Conservation (phyloP, 208 protist species). For the Kentomonas sorsogonicus region DNA sequence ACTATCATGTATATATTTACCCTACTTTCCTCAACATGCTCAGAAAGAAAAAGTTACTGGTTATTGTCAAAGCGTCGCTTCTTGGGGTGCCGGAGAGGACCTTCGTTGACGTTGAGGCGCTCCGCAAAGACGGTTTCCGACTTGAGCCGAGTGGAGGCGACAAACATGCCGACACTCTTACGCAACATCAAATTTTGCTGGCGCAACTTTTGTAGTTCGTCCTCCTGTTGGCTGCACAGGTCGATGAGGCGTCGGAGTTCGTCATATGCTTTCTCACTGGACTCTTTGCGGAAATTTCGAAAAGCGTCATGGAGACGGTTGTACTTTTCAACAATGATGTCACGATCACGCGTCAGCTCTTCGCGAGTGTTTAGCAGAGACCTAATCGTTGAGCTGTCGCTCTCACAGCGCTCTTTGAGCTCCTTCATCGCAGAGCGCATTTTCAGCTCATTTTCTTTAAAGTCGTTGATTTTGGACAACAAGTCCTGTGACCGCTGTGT, state of each 20-base stretch:
- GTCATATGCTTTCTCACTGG: constrained; percentile 28
- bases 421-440: constrained; percentile 50
- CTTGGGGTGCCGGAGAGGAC: constrained; percentile 73
- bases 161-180: constrained; percentile 66
- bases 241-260: constrained; percentile 56
- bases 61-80: constrained; percentile 45
- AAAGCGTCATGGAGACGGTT: constrained; percentile 78
- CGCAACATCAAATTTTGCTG: constrained; percentile 69
- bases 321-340: constrained; percentile 76
- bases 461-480: too few relatives aligned
- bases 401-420: constrained; percentile 50
- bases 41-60: too few relatives aligned
- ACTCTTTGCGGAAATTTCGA: constrained; percentile 39
- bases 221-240: constrained; percentile 59
- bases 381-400: constrained; percentile 46
- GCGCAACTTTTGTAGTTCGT: constrained; percentile 64
- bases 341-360: constrained; percentile 48
- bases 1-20: too few relatives aligned
- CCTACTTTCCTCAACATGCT: too few relatives aligned
- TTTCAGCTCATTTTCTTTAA: constrained; percentile 32
- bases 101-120: constrained; percentile 67
- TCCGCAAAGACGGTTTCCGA: constrained; percentile 64
- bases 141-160: constrained; percentile 39
- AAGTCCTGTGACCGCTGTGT: too few relatives aligned
- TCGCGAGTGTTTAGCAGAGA: constrained; percentile 51